Evolutionary conservation across 768 basidiomycete species (phyloP).

Genomic region (Heimioporus sp.): DNA sequence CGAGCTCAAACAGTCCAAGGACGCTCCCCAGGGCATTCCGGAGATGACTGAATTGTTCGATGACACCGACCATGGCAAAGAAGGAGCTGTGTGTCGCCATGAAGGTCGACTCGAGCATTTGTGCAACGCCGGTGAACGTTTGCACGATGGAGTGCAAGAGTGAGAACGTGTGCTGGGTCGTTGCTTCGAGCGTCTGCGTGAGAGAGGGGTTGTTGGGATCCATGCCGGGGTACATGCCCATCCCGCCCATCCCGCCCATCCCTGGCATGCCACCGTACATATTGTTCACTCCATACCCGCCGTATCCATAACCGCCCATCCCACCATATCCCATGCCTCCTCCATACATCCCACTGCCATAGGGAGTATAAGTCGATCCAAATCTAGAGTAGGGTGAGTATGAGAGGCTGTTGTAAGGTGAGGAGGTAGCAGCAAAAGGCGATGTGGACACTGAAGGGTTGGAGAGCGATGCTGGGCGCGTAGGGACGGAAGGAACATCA

Average conservation of each 20-base stretch:
- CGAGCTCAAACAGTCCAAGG: constrained; percentile 84
- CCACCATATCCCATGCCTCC: constrained; percentile 38
- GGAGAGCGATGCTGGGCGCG: constrained; percentile 56
- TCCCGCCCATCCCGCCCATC: constrained; percentile 42
- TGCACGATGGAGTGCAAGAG: constrained; percentile 94
- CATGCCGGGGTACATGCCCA: constrained; percentile 38
- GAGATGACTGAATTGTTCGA: constrained; percentile 92
- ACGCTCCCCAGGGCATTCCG: constrained; percentile 93
- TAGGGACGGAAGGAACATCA: constrained; percentile 51
- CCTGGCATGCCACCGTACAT: constrained; percentile 39
- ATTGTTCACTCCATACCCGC: constrained; percentile 51
- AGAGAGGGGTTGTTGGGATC: constrained; percentile 62
- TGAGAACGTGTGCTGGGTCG: constrained; percentile 90
- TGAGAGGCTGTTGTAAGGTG: constrained; percentile 44
- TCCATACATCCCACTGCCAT: constrained; percentile 32
- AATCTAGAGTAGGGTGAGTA: constrained; percentile 44
- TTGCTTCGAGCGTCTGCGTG: constrained; percentile 83
- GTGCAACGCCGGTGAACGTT: constrained; percentile 91
- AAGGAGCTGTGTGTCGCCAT: constrained; percentile 96
- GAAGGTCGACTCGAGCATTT: constrained; percentile 97
- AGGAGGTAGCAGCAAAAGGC: constrained; percentile 29
- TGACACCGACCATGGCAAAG: constrained; percentile 94
- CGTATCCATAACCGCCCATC: constrained; percentile 43
- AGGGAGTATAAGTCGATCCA: constrained; percentile 36
- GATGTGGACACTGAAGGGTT: constrained; percentile 35